phyloP scores from a whole-genome alignment of 306 rosid species.

The Vigna radiata region DNA sequence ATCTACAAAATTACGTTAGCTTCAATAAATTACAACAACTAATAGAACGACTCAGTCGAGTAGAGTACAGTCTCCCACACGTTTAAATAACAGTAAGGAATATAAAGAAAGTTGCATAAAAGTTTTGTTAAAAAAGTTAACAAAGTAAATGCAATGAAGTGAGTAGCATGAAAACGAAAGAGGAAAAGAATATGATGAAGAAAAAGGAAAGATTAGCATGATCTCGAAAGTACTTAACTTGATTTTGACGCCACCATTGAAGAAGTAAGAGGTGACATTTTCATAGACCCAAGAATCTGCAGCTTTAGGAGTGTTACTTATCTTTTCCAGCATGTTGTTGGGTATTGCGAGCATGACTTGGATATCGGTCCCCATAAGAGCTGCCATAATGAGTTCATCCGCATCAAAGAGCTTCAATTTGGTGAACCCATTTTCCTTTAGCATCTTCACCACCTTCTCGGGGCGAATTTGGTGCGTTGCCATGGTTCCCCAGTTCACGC shows the following conservation, averaged over 20 bases:
- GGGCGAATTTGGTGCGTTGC: constrained; percentile 68
- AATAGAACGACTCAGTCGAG: not conserved
- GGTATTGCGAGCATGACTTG: constrained; percentile 89
- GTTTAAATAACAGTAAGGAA: not conserved
- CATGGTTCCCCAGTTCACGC: constrained; percentile 94
- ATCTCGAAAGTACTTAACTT: constrained; percentile 55
- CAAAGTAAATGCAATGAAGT: not conserved
- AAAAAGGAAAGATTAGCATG: not conserved
- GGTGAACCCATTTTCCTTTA: constrained; percentile 64
- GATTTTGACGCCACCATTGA: constrained; percentile 77
- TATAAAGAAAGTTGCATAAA: not conserved
- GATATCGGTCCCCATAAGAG: constrained; percentile 64
- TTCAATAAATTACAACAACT: not conserved
- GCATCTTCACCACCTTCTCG: constrained; percentile 70
- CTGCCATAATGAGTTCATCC: constrained; percentile 67
- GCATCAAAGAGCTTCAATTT: constrained; percentile 81
- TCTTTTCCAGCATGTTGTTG: constrained; percentile 65
- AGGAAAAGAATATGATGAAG: not conserved
- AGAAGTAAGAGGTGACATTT: constrained; percentile 68
- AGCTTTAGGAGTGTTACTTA: constrained; percentile 58
- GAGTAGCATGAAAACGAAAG: not conserved
- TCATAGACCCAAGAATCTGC: constrained; percentile 77
- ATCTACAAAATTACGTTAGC: not conserved
- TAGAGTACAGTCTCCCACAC: too few relatives aligned
- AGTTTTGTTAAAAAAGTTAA: not conserved